Base-by-base conservation (phyloP, 139 green algal genomes). In the Micractinium conductrix region DNA sequence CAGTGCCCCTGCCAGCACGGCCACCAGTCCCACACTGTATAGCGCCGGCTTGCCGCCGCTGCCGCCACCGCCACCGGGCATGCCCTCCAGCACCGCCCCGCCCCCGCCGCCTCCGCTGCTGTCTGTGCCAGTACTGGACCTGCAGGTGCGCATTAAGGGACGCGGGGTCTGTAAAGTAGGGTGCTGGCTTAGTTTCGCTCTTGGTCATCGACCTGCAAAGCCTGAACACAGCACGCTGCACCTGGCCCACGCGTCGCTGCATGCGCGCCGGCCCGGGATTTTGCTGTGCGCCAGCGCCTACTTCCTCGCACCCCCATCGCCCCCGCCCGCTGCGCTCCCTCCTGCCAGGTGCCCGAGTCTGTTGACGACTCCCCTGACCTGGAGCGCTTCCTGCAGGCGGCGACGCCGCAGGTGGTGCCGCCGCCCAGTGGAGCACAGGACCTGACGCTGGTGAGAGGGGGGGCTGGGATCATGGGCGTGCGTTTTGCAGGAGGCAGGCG, bases 341-440 rank as follows among this genome's bases (percentile, higher is more conserved):
- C 0, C 30, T 3, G 62, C 37, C 80, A 85, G 70, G 80, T 89
- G 35, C 38, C 30, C 2, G 86, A 87, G 35, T 42, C 53, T 28
- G 33, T 35, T 0, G 86, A 85, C 30, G 86, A 83, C 33, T 38
- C 63, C 5, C 86, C 86, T 7, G 86, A 90, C 55, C 74, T 90
- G 38, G 86, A 90, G 81, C 65, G 86, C 26, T 85, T 90, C 44
- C 26, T 90, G 78, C 55, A 79, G 78, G 75, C 82, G 2, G 63
- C 76, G 26, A 90, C 82, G 19, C 86, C 86, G n/a, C 37, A 45
- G 19, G 45, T 90, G 37, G 38, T 26, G 42, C 71, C 75, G 40
- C 67, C 78, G 9, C 16, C 74, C 44, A 50, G 16, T 1, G 80
- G 71, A 44, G 26, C 65, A 40, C 53, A 67, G 37, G 74, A 79